Evolutionary conservation across 345 rosid genomes (phyloP), one percentile per base, ranked within the genome.

Genomic region (Leavenworthia alabamica): DNA sequence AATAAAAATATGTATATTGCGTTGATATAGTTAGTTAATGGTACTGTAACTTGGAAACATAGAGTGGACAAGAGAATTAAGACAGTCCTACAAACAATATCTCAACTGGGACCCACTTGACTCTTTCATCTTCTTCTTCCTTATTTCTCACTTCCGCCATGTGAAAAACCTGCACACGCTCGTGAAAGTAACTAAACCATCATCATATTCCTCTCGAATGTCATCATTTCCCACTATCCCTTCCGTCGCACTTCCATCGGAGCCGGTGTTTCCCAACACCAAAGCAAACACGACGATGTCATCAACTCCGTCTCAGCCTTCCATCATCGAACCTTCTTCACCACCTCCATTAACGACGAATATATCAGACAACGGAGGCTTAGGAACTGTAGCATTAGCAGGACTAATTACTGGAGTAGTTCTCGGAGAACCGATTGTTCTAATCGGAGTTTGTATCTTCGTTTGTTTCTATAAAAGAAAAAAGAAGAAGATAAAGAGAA

Each of bases 371-470:
- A 6, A 41, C 3, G 28, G 46, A 12, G 59, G 66, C 3, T 32
- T 55, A 4, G 47, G 46, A 1, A n/a, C 0, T 3, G 55, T 5
- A 23, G 73, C 59, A 3, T 23, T 60, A n/a, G 3, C 24, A 3
- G 29, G 20, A 5, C 29, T 68, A 13, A 43, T 68, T 5, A 1
- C 24, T 37, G 73, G 68, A 44, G 56, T 23, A 1, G 49, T 44
- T 35, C 41, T 69, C 5, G 73, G 62, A 52, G 67, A 56, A 8
- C 41, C 68, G 50, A 28, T 61, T 53, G 67, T 69, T 27, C 26
- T 61, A 8, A 44, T 61, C 56, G 73, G 67, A 44, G 67, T 69
- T 28, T 53, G 73, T 28, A 29, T 69, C 15, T 69, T 53, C 50
- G 31, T 69, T 0, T 61, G 54, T 10, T 61, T 52, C 56, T 53